Base-by-base conservation (phyloP, 768 basidiomycete species). In the Kwoniella dejecticola region DNA sequence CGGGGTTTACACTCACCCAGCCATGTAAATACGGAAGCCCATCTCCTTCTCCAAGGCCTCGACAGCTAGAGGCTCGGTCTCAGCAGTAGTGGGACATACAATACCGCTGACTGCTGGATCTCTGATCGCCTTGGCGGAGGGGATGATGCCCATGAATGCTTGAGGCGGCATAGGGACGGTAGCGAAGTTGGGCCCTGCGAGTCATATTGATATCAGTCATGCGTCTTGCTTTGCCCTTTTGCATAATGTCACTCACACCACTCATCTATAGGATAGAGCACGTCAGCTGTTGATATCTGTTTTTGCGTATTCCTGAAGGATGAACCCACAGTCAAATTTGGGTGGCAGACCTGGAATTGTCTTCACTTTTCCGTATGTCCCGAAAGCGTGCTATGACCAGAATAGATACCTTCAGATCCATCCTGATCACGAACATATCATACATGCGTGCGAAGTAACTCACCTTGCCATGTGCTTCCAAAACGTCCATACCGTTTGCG, bases 251-350 rank as follows among this genome's bases (percentile, higher is more conserved):
- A 60, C 63, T 59, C 38, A 64, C 63, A 64, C 57, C 50, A 64
- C 41, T 64, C 63, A 30, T 64, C 63, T 64, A 31, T 53, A n/a
- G 13, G 5, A 23, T 7, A 6, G 17, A 57, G 45, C n/a, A 11
- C 19, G 19, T 29, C 23, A 48, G 27, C 23, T 19, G 42, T 11
- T 44, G 46, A 26, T 26, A 26, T 38, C 17, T 8, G 36, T 17
- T 38, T 38, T 38, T 8, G 17, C 36, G 46, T 24, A 30, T n/a
- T 42, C 19, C 24, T 23, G 17, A 26, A 10, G 31, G 8, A 29
- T 13, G 23, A 19, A 41, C 60, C 63, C 54, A 61, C 49, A 71
- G 52, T 71, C 70, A 27, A 47, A 66, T 41, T 60, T 68, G 10
- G 63, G 26, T 5, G 64, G 61, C 19, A 71, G 46, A 17, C 62